phyloP scores from a whole-genome alignment of 2,329 filamentous ascomycete genomes.

The Microsporum audouinii region DNA sequence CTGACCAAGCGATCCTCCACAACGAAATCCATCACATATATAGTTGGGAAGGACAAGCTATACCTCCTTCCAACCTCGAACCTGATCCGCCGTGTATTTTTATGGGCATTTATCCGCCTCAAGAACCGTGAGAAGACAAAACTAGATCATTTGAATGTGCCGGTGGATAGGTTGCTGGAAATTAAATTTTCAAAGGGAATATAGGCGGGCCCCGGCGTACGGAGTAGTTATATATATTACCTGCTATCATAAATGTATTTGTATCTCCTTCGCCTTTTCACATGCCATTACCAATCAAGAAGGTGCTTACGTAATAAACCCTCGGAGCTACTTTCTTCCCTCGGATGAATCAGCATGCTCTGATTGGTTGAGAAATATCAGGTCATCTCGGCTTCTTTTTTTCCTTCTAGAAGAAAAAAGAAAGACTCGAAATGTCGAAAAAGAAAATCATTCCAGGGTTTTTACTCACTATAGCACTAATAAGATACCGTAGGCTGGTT shows the following conservation, averaged over 20 bases:
- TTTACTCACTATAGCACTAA: too few species aligned
- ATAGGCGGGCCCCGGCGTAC: conserved; percentile 9
- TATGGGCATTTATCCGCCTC: conserved; percentile 29
- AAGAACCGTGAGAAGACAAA: conserved; percentile 31
- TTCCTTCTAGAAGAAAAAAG: background rate
- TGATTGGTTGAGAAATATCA: background rate
- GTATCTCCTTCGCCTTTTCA: background rate
- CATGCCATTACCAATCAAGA: background rate
- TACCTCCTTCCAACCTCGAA: conserved; percentile 22
- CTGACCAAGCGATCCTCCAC: conserved; percentile 3
- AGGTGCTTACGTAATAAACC: background rate
- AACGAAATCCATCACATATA: conserved; percentile 33
- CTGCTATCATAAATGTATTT: background rate
- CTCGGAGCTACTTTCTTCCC: background rate
- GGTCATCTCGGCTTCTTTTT: background rate
- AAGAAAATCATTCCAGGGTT: background rate
- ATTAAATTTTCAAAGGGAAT: conserved; percentile 34
- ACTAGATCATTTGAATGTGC: conserved; percentile 28
- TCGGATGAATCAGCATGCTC: background rate
- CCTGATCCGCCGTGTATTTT: conserved; percentile 19
- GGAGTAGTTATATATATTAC: background rate
- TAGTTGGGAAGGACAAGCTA: conserved; percentile 35
- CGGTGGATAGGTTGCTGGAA: conserved; percentile 30
- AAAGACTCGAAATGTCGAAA: background rate
- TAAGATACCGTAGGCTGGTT: too few species aligned